Percentiles rank a stretch among this genome's conserved stretches.
Conservation (phyloP, 108 stramenopile species). For the Aurantiochytrium sp. region DNA sequence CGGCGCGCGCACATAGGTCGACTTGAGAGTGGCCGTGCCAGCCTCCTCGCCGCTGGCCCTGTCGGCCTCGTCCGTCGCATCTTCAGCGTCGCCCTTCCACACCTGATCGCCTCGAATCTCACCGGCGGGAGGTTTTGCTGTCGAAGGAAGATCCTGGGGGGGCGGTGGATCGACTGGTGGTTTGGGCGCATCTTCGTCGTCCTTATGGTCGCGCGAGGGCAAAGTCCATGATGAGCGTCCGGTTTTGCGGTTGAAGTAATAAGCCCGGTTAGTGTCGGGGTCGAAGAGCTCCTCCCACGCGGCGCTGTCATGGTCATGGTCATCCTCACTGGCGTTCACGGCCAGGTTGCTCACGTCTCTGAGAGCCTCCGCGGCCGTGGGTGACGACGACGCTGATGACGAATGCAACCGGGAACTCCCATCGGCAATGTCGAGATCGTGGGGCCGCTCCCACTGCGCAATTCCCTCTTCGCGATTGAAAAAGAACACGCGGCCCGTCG, state of each 20-base stretch:
- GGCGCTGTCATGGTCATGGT: neutral
- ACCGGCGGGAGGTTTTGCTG: too few species aligned
- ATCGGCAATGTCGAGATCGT: neutral
- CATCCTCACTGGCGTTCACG: neutral
- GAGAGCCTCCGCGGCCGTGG: too few species aligned
- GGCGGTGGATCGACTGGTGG: too few species aligned
- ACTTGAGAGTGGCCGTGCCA: too few species aligned
- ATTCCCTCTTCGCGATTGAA: conserved; percentile 19
- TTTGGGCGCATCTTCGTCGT: too few species aligned
- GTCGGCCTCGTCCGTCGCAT: too few species aligned
- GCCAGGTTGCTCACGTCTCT: too few species aligned
- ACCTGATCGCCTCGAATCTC: neutral
- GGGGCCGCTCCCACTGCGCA: conserved; percentile 1
- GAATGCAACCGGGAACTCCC: too few species aligned
- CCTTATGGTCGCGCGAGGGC: neutral
- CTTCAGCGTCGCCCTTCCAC: neutral
- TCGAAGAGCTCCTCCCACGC: conserved; percentile 9
- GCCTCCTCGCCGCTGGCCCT: too few species aligned
- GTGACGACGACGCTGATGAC: too few species aligned
- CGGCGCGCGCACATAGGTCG: too few species aligned
- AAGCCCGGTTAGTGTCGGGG: neutral
- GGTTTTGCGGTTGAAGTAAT: neutral
- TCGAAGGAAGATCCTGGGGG: too few species aligned
- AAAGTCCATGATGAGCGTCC: neutral
- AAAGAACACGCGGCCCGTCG: neutral